Base-by-base conservation (phyloP, 2,329 filamentous ascomycete genomes). In the Penicillium concentricum region DNA sequence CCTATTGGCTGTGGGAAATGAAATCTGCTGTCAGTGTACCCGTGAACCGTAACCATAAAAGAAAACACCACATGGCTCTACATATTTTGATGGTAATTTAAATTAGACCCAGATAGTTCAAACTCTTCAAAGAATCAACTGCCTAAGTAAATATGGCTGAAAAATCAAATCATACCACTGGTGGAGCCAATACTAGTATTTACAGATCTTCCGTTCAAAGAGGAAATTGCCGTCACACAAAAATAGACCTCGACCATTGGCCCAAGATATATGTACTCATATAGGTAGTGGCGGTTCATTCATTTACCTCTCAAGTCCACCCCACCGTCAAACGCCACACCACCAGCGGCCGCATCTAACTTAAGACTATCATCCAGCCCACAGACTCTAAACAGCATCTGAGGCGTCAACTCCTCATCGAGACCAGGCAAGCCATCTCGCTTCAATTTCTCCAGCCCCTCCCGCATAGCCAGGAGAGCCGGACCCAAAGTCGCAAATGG, bases 351-450 rank as follows among this genome's bases (percentile, higher is more conserved):
- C 30, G 67, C 68, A 66, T 78, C 76, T 49, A 78, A 56, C 54
- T 70, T 63, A n/a, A 78, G 65, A 42, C 72, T 75, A 49, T 76
- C 72, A 54, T 76, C 69, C 58, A 78, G 51, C 15, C 75, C 76
- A 58, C 75, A 78, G n/a, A 77, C 69, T n/a, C 75, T 67, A 54
- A 79, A 78, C 28, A 77, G 52, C 61, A 69, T 70, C 67, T 75
- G 74, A 28, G 74, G 74, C 24, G 68, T 74, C 52, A 72, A 58
- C 30, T 67, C 67, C 53, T 61, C 62, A 34, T 61, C 64, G 44
- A 70, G 56, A 13, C 68, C 70, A 0, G 69, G 69, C 43, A 74
- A 59, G 1, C 76, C 75, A 44, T 73, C 68, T 5, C 52, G 49
- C 62, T 74, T 74, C 58, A 79, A 60, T 41, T 68, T 73, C 63